These are phyloP conservation scores for Apiotrichum gracile DNA, from an alignment of 1,284 basidiomycete genomes.

Conservation along the genomic window DNA sequence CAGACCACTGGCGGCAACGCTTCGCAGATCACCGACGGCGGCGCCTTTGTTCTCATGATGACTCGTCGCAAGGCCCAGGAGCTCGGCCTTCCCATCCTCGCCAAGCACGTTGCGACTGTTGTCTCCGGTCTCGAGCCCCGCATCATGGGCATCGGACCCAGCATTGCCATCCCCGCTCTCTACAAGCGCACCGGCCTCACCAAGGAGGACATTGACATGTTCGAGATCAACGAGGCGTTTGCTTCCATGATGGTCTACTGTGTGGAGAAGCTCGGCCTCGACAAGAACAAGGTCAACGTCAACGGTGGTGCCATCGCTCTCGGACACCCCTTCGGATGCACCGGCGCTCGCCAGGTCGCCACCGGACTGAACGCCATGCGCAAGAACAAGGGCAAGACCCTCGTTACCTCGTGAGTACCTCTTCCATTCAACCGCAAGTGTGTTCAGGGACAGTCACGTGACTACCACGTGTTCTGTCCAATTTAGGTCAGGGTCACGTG, in stretches of 20 bases:
- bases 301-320: slow-evolving; percentile 73
- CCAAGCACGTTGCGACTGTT: slow-evolving; percentile 72
- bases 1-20: slow-evolving; percentile 53
- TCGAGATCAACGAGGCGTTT: slow-evolving; percentile 78
- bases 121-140: slow-evolving; percentile 69
- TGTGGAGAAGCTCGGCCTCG: slow-evolving; percentile 62
- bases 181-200: slow-evolving; percentile 63
- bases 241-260: slow-evolving; percentile 76
- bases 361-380: slow-evolving; percentile 73
- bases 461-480: neutral
- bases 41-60: slow-evolving; percentile 79
- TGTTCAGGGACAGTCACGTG: neutral
- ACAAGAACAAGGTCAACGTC: slow-evolving; percentile 71
- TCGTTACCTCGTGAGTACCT: slow-evolving; percentile 57
- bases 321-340: slow-evolving; percentile 50
- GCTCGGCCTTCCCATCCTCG: slow-evolving; percentile 76
- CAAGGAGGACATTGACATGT: slow-evolving; percentile 74
- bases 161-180: slow-evolving; percentile 69
- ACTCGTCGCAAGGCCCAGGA: slow-evolving; percentile 74
- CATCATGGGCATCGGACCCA: slow-evolving; percentile 80
- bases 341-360: slow-evolving; percentile 76
- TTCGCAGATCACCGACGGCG: slow-evolving; percentile 89
- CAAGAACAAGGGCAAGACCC: slow-evolving; percentile 67
- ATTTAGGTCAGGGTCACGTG: neutral
- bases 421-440: neutral